Conservation (phyloP, 306 rosid species). For the Acacia confusa region DNA sequence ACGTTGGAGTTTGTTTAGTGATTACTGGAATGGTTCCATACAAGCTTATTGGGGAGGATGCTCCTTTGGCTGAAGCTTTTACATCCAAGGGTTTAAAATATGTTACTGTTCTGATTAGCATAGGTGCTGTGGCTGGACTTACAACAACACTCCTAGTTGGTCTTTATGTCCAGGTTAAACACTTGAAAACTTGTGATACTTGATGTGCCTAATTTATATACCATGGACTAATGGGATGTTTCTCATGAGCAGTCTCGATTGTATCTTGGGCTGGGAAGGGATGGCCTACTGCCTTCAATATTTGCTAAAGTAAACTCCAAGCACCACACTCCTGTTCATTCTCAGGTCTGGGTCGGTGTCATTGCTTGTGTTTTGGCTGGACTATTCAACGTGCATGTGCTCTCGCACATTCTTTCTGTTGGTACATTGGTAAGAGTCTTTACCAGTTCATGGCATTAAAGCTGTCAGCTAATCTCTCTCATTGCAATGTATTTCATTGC, state of each 20-base stretch:
- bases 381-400: slow-evolving; percentile 70
- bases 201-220: slow-evolving; percentile 33
- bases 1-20: slow-evolving; percentile 91
- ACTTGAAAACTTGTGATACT: slow-evolving; percentile 30
- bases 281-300: slow-evolving; percentile 83
- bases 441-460: slow-evolving; percentile 19
- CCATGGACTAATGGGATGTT: slow-evolving; percentile 33
- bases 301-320: slow-evolving; percentile 74
- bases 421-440: slow-evolving; percentile 81
- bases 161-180: slow-evolving; percentile 89
- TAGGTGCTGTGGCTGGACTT: slow-evolving; percentile 97
- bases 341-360: slow-evolving; percentile 93
- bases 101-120: slow-evolving; percentile 76
- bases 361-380: slow-evolving; percentile 85
- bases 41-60: slow-evolving; percentile 82
- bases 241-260: slow-evolving; percentile 81
- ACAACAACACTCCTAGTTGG: slow-evolving; percentile 97
- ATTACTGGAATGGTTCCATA: slow-evolving; percentile 98
- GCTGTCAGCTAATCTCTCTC: background rate
- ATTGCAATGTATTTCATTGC: background rate
- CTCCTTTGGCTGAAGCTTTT: slow-evolving; percentile 96
- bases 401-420: slow-evolving; percentile 92
- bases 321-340: slow-evolving; percentile 81
- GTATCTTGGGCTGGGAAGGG: slow-evolving; percentile 98
- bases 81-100: slow-evolving; percentile 82